Evolutionary conservation across 768 basidiomycete species (phyloP).

Genomic region (Lanmaoa rubissima): DNA sequence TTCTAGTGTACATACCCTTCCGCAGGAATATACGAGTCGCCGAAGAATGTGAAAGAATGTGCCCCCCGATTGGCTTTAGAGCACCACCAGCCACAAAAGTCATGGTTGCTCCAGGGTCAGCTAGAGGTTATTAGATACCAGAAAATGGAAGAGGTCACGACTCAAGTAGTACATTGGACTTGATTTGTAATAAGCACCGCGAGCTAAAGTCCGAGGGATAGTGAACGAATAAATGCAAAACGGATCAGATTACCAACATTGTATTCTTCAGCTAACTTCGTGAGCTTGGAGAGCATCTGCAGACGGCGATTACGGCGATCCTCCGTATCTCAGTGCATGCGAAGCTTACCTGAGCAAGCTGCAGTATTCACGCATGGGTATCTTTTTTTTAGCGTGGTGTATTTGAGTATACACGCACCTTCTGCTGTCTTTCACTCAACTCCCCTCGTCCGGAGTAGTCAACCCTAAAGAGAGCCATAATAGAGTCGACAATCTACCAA

Average conservation of each 20-base stretch:
- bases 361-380: slow-evolving; percentile 12
- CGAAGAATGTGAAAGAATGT: slow-evolving; percentile 86
- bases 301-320: neutral
- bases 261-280: slow-evolving; percentile 90
- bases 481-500: slow-evolving; percentile 85
- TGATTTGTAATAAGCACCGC: slow-evolving; percentile 90
- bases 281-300: slow-evolving; percentile 88
- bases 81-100: slow-evolving; percentile 94
- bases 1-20: slow-evolving; percentile 55
- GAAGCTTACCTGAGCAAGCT: slow-evolving; percentile 76
- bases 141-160: neutral
- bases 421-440: slow-evolving; percentile 91
- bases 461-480: slow-evolving; percentile 95
- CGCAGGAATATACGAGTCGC: slow-evolving; percentile 82
- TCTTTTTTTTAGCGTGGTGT: neutral
- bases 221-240: neutral
- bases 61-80: slow-evolving; percentile 87
- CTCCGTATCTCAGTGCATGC: neutral
- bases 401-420: slow-evolving; percentile 40
- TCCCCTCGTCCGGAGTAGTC: slow-evolving; percentile 95
- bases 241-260: slow-evolving; percentile 48
- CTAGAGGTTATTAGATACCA: slow-evolving; percentile 37
- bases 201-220: slow-evolving; percentile 45
- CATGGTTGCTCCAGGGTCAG: slow-evolving; percentile 94
- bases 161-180: slow-evolving; percentile 63